Evolutionary conservation across 192 early-diverging fungal genomes (phyloP).

Genomic region (Coemansia sp.): DNA sequence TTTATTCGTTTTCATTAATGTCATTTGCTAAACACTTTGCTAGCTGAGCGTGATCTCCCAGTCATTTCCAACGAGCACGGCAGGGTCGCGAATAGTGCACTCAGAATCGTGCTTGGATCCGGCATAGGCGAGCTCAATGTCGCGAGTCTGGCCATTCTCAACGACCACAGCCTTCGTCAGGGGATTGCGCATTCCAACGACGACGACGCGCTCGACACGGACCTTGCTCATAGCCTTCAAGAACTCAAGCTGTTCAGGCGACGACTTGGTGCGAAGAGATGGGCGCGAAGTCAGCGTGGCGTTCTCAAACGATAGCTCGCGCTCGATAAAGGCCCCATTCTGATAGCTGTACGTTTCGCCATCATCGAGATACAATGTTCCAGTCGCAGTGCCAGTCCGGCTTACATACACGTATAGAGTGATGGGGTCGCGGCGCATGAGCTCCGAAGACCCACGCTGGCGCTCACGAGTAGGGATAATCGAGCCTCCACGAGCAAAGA

Average conservation of each 20-base stretch:
- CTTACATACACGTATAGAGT: slow-evolving; percentile 85
- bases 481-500: slow-evolving; percentile 85
- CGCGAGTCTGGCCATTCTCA: slow-evolving; percentile 31
- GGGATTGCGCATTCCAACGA: slow-evolving; percentile 41
- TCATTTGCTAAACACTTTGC: neutral
- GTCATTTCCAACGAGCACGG: slow-evolving; percentile 43
- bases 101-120: slow-evolving; percentile 21
- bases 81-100: slow-evolving; percentile 53
- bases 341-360: slow-evolving; percentile 76
- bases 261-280: slow-evolving; percentile 19
- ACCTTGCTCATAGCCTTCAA: slow-evolving; percentile 28
- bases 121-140: slow-evolving; percentile 33
- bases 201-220: slow-evolving; percentile 52
- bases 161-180: slow-evolving; percentile 38
- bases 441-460: slow-evolving; percentile 73
- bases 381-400: slow-evolving; percentile 66
- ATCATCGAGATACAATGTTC: slow-evolving; percentile 90
- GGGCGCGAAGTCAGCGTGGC: slow-evolving; percentile 46
- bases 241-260: slow-evolving; percentile 22
- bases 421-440: slow-evolving; percentile 86
- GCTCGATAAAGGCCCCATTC: slow-evolving; percentile 68
- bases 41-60: slow-evolving; percentile 51
- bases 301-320: slow-evolving; percentile 34
- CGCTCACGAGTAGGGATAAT: slow-evolving; percentile 88
- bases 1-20: neutral